Percentiles rank a stretch among this genome's conserved stretches.
These are phyloP conservation scores for Groenewaldozyma salmanticensis DNA, from an alignment of 805 yeast species.

Conservation along the genomic window DNA sequence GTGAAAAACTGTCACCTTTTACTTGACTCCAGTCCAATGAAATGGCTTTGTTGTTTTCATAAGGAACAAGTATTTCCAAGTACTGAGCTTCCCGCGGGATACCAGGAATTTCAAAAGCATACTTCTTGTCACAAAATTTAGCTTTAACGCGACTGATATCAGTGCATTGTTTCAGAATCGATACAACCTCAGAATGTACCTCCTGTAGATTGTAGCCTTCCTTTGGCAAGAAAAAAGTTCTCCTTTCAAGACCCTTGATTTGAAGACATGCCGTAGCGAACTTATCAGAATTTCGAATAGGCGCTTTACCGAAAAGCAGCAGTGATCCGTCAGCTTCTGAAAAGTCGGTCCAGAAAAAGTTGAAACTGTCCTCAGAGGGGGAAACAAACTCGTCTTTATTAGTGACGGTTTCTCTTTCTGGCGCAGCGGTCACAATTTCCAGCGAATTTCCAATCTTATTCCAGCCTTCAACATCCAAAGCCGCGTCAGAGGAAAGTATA, in stretches of 20 bases:
- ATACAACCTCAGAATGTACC: constrained; percentile 65
- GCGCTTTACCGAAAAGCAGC: constrained; percentile 71
- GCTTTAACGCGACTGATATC: constrained; percentile 52
- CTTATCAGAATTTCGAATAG: constrained; percentile 39
- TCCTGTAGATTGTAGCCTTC: constrained; percentile 37
- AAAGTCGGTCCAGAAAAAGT: constrained; percentile 86
- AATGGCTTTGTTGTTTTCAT: constrained; percentile 36
- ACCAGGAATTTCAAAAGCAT: constrained; percentile 78
- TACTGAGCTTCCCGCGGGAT: constrained; percentile 76
- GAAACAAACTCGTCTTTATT: neutral
- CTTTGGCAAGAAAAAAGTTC: constrained; percentile 68
- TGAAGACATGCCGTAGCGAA: constrained; percentile 63
- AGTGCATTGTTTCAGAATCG: constrained; percentile 21
- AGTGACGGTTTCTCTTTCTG: neutral
- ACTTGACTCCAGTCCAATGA: constrained; percentile 38
- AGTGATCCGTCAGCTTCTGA: constrained; percentile 64
- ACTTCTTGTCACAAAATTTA: constrained; percentile 63
- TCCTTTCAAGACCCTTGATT: constrained; percentile 57
- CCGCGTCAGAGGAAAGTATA: neutral
- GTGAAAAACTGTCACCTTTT: constrained; percentile 63
- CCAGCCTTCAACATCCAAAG: constrained; percentile 2
- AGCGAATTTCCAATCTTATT: constrained; percentile 2
- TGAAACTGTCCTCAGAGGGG: constrained; percentile 46
- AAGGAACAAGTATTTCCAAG: constrained; percentile 69
- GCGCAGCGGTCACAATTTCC: constrained; percentile 1